A percentile compares a stretch with the other conserved stretches of the same genome.
Evolutionary conservation across 805 yeast genomes (phyloP).

Genomic region (Saccharomyces eubayanus): DNA sequence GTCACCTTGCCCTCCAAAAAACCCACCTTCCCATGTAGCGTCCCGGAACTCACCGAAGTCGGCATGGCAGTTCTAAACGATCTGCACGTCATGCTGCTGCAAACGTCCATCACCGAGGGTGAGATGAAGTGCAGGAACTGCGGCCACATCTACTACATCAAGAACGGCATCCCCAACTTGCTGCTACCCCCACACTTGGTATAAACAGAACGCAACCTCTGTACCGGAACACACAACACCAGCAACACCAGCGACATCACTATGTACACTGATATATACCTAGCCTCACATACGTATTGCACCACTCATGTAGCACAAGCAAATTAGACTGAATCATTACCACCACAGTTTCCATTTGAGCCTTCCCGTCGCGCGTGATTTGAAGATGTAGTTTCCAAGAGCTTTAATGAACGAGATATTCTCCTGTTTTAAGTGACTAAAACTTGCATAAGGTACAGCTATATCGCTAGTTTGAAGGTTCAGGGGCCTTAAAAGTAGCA

Average conservation of each 20-base stretch:
- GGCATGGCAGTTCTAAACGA: constrained; percentile 50
- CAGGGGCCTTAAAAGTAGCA: background rate
- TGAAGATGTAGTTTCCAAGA: background rate
- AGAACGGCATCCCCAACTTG: constrained; percentile 90
- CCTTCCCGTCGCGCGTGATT: background rate
- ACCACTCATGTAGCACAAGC: background rate
- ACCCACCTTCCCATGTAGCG: constrained; percentile 38
- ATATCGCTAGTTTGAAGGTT: background rate
- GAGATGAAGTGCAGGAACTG: constrained; percentile 84
- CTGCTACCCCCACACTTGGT: constrained; percentile 91
- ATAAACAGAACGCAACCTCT: constrained; percentile 6
- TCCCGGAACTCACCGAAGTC: constrained; percentile 34
- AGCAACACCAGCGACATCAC: background rate
- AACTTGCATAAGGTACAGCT: background rate
- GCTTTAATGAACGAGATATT: background rate
- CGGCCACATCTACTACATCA: constrained; percentile 78
- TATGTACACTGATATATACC: background rate
- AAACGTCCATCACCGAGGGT: constrained; percentile 83
- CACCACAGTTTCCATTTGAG: background rate
- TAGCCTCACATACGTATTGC: background rate
- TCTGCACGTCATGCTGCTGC: constrained; percentile 68
- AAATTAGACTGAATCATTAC: background rate
- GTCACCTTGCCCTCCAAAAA: constrained; percentile 48
- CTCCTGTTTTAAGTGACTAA: background rate
- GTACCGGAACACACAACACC: background rate